phyloP scores from a whole-genome alignment of 2,329 filamentous ascomycete genomes.

The Fusarium nanum region DNA sequence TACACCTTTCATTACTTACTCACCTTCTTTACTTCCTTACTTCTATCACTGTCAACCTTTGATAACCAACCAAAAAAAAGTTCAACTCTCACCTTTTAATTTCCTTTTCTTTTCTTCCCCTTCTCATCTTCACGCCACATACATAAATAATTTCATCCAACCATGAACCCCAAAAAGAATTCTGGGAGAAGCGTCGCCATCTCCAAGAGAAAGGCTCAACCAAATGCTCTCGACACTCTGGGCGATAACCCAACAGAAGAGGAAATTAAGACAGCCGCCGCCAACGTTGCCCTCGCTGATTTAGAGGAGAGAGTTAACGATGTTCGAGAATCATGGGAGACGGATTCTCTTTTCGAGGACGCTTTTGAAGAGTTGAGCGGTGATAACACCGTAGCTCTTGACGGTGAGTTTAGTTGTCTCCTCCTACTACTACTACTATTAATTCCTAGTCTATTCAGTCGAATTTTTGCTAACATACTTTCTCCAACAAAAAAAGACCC shows the following conservation, averaged over 20 bases:
- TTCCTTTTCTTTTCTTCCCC: background rate
- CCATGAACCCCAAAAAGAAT: conserved; percentile 50
- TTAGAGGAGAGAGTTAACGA: conserved; percentile 65
- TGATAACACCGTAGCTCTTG: conserved; percentile 58
- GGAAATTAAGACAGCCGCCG: conserved; percentile 53
- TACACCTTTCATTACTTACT: conserved; percentile 16
- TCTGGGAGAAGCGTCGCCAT: conserved; percentile 49
- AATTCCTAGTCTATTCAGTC: background rate
- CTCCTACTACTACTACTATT: background rate
- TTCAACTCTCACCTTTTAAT: background rate
- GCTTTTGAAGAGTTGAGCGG: conserved; percentile 68
- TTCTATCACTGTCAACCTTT: conserved; percentile 3
- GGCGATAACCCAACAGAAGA: conserved; percentile 51
- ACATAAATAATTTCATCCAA: background rate
- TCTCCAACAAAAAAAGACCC: conserved; percentile 50
- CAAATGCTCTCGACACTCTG: conserved; percentile 52
- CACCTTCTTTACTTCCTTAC: background rate
- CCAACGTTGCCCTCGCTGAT: conserved; percentile 55
- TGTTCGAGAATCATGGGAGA: conserved; percentile 69
- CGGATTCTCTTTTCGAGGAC: conserved; percentile 73
- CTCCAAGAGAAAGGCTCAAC: conserved; percentile 50
- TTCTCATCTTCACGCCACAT: background rate
- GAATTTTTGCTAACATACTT: conserved; percentile 13
- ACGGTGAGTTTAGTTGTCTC: conserved; percentile 56
- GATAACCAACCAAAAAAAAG: background rate